These are phyloP conservation scores for Scedosporium minutisporum DNA, from an alignment of 2,329 filamentous ascomycete species.

Conservation along the genomic window DNA sequence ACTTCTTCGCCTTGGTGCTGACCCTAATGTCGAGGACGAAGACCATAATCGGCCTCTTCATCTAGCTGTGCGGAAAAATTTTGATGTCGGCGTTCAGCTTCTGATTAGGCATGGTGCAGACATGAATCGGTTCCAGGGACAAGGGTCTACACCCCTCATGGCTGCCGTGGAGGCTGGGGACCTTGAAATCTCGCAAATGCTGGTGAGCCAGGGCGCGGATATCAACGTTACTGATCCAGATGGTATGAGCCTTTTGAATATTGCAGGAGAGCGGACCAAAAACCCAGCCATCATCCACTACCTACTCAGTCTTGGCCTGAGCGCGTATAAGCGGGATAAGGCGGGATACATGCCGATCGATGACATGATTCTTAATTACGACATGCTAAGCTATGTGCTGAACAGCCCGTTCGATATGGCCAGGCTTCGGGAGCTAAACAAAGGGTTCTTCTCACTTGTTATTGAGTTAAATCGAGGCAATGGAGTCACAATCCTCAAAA, in stretches of 20 bases:
- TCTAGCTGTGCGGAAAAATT: not conserved
- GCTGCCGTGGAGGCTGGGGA: slow-evolving; percentile 1
- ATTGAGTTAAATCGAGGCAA: slow-evolving; percentile 3
- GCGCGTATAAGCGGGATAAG: slow-evolving; percentile 9
- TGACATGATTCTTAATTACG: slow-evolving; percentile 55
- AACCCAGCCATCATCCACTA: slow-evolving; percentile 9
- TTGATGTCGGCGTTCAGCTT: not conserved
- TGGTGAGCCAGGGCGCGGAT: not conserved
- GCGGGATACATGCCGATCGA: slow-evolving; percentile 7
- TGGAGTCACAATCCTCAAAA: not conserved
- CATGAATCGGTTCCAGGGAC: not conserved
- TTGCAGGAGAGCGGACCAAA: slow-evolving; percentile 7
- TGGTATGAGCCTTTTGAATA: slow-evolving; percentile 3
- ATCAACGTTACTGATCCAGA: not conserved
- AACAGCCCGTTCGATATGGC: slow-evolving; percentile 52
- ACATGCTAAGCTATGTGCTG: slow-evolving; percentile 80
- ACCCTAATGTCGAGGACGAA: slow-evolving; percentile 3
- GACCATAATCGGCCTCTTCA: slow-evolving; percentile 1
- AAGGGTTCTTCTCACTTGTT: slow-evolving; percentile 3
- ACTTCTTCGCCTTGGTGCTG: slow-evolving; percentile 4
- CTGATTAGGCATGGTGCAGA: not conserved
- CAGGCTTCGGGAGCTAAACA: slow-evolving; percentile 1
- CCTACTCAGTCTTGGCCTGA: slow-evolving; percentile 8
- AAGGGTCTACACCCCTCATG: slow-evolving; percentile 8
- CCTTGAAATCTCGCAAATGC: not conserved